Percentiles rank a stretch among this genome's conserved stretches.
These are phyloP conservation scores for Tolypocladium guangdongense DNA, from an alignment of 2,329 filamentous ascomycete genomes.

Conservation along the genomic window DNA sequence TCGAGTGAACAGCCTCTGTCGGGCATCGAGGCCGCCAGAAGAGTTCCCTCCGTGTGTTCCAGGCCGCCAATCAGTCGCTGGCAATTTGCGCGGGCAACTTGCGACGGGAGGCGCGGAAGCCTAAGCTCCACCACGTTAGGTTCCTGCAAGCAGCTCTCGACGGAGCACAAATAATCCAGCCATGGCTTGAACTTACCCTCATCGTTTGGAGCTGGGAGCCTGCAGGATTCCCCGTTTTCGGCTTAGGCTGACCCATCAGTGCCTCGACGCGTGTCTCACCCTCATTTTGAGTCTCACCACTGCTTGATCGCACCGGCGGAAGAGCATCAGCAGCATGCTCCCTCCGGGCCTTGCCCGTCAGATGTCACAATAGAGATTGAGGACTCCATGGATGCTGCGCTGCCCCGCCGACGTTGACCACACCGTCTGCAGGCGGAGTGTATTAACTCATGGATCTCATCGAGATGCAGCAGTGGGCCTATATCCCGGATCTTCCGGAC, in stretches of 20 bases:
- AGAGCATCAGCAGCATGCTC: neutral
- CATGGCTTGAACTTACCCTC: neutral
- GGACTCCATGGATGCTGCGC: neutral
- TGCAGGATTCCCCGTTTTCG: neutral
- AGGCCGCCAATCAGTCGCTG: neutral
- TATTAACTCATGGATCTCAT: slow-evolving; percentile 23
- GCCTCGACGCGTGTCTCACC: neutral
- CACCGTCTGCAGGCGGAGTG: neutral
- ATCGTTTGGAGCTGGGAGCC: neutral
- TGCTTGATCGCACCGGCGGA: neutral
- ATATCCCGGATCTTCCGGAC: slow-evolving; percentile 23
- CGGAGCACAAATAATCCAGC: neutral
- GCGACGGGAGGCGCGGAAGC: neutral
- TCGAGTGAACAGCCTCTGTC: no score
- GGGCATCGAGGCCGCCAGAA: no score
- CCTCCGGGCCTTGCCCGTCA: neutral
- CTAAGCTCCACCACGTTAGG: no score
- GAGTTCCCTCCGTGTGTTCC: no score
- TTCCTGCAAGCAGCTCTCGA: neutral
- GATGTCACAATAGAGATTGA: neutral
- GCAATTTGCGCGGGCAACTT: neutral
- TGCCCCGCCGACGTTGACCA: neutral
- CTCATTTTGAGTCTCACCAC: neutral
- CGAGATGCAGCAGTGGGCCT: slow-evolving; percentile 24
- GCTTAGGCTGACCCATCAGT: neutral